These are phyloP conservation scores for Camellia granthamiana DNA, from an alignment of 148 eudicot genomes.

Conservation along the genomic window DNA sequence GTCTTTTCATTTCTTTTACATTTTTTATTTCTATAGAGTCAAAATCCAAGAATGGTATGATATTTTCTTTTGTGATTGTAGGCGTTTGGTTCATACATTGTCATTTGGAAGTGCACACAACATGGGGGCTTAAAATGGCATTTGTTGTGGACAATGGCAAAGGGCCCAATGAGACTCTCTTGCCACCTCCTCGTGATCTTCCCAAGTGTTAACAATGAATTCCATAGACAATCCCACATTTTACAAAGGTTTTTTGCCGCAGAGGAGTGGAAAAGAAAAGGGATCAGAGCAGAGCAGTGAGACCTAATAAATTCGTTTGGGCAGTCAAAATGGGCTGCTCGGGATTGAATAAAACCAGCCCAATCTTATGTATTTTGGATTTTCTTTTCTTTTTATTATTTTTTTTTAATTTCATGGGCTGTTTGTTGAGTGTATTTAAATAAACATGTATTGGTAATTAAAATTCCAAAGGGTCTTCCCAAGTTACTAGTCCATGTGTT, in stretches of 20 bases:
- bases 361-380: neutral
- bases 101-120: conserved; percentile 36
- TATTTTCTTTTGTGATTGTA: neutral
- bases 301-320: neutral
- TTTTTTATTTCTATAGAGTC: no score
- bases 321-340: neutral
- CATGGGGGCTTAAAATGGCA: conserved; percentile 47
- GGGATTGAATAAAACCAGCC: neutral
- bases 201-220: conserved; percentile 26
- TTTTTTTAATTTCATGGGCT: neutral
- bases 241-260: neutral
- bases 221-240: neutral
- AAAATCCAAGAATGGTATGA: no score
- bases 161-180: conserved; percentile 29
- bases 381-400: neutral
- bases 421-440: conserved; percentile 7
- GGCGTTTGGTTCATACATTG: conserved; percentile 38
- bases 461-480: neutral
- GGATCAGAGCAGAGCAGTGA: neutral
- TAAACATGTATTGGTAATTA: neutral
- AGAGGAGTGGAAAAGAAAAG: neutral
- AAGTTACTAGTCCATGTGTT: neutral
- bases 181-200: conserved; percentile 41
- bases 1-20: no score
- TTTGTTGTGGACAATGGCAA: conserved; percentile 41